Percentiles rank a stretch among this genome's conserved stretches.
Conservation (phyloP, 1,139 yeast genomes). For the Debaryomycetaceae sp. region DNA sequence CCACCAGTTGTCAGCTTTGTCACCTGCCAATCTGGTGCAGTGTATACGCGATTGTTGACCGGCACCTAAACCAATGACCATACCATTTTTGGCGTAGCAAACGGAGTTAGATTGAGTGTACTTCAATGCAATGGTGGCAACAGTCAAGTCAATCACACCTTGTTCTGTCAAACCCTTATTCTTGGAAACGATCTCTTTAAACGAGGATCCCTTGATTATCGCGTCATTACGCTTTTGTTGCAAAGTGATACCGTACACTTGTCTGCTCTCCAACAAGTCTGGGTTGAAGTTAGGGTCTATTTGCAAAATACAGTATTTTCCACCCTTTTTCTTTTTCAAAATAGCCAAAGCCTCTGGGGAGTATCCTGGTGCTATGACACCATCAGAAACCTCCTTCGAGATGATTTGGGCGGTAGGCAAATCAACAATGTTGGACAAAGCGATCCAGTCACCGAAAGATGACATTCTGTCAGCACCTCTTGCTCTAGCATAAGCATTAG, state of each 20-base stretch:
- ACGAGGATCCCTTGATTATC: slow-evolving; percentile 78
- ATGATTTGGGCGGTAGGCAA: slow-evolving; percentile 95
- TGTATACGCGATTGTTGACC: slow-evolving; percentile 99
- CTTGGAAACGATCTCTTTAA: slow-evolving; percentile 85
- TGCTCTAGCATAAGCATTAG: slow-evolving; percentile 98
- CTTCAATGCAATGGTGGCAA: slow-evolving; percentile 94
- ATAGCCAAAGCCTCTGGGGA: slow-evolving; percentile 88
- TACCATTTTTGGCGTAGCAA: slow-evolving; percentile 96
- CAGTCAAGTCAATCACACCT: slow-evolving; percentile 89
- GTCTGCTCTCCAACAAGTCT: slow-evolving; percentile 79
- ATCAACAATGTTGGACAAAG: slow-evolving; percentile 93
- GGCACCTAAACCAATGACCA: slow-evolving; percentile 98
- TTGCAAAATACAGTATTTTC: slow-evolving; percentile 94
- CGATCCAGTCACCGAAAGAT: slow-evolving; percentile 97
- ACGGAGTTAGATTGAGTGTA: slow-evolving; percentile 98
- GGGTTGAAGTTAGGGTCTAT: slow-evolving; percentile 94
- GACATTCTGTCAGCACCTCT: slow-evolving; percentile 99
- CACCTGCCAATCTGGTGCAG: slow-evolving; percentile 98
- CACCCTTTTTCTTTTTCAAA: slow-evolving; percentile 89
- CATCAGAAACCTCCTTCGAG: slow-evolving; percentile 95
- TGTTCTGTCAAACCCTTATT: slow-evolving; percentile 87
- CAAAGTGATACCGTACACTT: slow-evolving; percentile 90
- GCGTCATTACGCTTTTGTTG: slow-evolving; percentile 99
- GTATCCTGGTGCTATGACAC: slow-evolving; percentile 97
- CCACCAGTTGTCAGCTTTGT: slow-evolving; percentile 99